Evolutionary conservation across 768 basidiomycete genomes (phyloP).

Genomic region (Pluteus cervinus): DNA sequence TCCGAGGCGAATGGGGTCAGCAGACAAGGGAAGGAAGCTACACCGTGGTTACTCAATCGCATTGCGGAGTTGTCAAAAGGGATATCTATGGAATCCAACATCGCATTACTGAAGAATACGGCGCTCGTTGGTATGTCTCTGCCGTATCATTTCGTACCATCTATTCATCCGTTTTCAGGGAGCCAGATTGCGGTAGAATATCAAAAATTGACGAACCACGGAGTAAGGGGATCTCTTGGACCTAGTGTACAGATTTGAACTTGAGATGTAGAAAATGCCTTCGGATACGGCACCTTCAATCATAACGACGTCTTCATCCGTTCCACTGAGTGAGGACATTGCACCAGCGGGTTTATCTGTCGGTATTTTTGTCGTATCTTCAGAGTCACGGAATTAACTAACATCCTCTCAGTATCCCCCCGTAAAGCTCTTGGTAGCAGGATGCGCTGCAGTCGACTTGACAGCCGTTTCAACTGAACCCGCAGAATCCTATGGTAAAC

Average conservation of each 20-base stretch:
- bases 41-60: constrained; percentile 88
- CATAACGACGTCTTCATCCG: no score
- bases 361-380: no score
- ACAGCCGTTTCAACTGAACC: constrained; percentile 48
- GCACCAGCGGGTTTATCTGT: no score
- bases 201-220: constrained; percentile 34
- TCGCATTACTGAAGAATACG: constrained; percentile 87
- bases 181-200: constrained; percentile 77
- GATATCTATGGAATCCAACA: constrained; percentile 67
- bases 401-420: constrained; percentile 17
- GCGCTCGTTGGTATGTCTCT: constrained; percentile 65
- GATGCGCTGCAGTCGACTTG: constrained; percentile 87
- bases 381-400: no score
- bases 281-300: no score
- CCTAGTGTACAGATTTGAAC: no score
- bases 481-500: constrained; percentile 30
- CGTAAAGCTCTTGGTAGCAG: constrained; percentile 65
- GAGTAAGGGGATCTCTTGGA: constrained; percentile 21
- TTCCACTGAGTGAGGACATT: no score
- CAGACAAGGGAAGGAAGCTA: constrained; percentile 81
- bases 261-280: no score
- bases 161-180: constrained; percentile 33
- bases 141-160: neutral
- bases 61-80: constrained; percentile 78
- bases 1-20: constrained; percentile 77